These are phyloP conservation scores for Calonectria hongkongensis DNA, from an alignment of 2,329 filamentous ascomycete genomes.

Conservation along the genomic window DNA sequence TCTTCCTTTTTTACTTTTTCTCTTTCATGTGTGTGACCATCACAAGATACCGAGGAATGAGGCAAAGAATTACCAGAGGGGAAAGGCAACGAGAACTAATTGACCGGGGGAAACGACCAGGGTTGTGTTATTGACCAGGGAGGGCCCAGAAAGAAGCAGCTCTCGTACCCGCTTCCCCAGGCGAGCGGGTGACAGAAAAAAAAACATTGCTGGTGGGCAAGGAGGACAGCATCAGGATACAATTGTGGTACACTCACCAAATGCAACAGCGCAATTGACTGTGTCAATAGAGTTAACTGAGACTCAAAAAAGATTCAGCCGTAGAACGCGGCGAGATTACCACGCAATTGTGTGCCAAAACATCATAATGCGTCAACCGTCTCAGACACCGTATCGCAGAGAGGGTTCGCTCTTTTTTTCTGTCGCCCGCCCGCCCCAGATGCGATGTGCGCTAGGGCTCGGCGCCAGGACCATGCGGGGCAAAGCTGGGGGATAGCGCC, in stretches of 20 bases:
- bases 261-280: neutral
- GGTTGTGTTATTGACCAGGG: constrained; percentile 26
- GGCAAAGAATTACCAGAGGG: constrained; percentile 33
- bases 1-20: constrained; percentile 12
- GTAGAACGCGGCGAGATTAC: neutral
- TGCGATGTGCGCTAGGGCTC: constrained; percentile 31
- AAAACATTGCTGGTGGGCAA: neutral
- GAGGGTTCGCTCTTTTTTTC: neutral
- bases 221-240: neutral
- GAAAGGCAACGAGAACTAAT: constrained; percentile 19
- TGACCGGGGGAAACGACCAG: constrained; percentile 40
- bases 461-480: constrained; percentile 47
- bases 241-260: neutral
- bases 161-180: constrained; percentile 36
- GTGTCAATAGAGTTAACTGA: neutral
- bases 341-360: neutral
- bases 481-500: constrained; percentile 55
- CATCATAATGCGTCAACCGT: neutral
- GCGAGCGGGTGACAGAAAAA: constrained; percentile 8
- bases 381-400: neutral
- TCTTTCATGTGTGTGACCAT: constrained; percentile 45
- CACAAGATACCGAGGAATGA: constrained; percentile 56
- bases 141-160: constrained; percentile 23
- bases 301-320: neutral
- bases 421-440: neutral